Base-by-base conservation (phyloP, 192 early-diverging fungal species). In the Linnemannia exigua region DNA sequence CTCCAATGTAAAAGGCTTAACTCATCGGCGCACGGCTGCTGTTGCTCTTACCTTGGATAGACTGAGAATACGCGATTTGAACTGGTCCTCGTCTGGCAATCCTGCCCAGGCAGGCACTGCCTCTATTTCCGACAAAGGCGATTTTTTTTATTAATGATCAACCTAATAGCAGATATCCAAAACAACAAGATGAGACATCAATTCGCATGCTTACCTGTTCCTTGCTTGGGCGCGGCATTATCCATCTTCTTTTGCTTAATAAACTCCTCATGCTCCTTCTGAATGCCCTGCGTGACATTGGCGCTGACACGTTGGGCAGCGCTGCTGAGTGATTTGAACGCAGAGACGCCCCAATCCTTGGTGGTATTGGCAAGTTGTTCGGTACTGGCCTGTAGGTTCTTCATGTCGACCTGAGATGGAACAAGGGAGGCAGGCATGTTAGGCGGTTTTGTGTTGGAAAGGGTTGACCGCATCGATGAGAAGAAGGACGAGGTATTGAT, bases 101-200 rank as follows among this genome's bases (percentile, higher is more conserved):
- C 92, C 92, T 25, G 77, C 79, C 92, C 92, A 93, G 22, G 90
- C 90, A 14, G 90, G 74, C 28, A 91, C 67, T 28, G 85, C 72
- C 47, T 91, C 92, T 92, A 79, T 14, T 63, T 5, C 46, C 28
- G 3, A 72, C n/a, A 25, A 71, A 70, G 19, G 37, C 9, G 33
- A 75, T 35, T 5, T 51, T 8, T 25, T 50, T 9, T 1, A 47
- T 52, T 41, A 69, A 16, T 69, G 37, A 16, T 47, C 61, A 14
- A 11, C 35, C 11, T 76, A 61, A 54, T 35, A 35, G 52, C 8
- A n/a, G 16, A 46, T 70, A 44, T 25, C 36, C 31, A 33, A 69
- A 63, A 46, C 47, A 20, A 69, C 66, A 50, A 54, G 5, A 69
- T 48, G 20, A 79, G 35, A 68, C 22, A 33, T 15, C 1, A 22